Percentiles rank a stretch among this genome's conserved stretches.
These are phyloP conservation scores for Fusarium sp. DNA, from an alignment of 2,329 filamentous ascomycete genomes.

Conservation along the genomic window DNA sequence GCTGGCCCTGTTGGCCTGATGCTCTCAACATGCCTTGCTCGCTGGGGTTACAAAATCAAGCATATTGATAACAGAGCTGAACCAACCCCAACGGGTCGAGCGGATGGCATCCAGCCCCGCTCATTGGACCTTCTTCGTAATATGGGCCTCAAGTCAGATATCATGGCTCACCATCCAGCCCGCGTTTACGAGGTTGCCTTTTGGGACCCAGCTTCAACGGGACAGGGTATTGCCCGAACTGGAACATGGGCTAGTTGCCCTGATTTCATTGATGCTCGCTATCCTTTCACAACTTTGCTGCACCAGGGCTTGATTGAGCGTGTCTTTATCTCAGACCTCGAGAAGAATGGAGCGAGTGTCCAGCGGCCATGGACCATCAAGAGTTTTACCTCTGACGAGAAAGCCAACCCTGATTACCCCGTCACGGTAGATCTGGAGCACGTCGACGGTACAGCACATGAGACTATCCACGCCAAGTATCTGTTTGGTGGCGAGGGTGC, in stretches of 20 bases:
- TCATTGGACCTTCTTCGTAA: conserved; percentile 89
- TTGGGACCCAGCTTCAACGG: conserved; percentile 73
- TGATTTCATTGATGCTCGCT: conserved; percentile 80
- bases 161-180: conserved; percentile 89
- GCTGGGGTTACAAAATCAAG: conserved; percentile 96
- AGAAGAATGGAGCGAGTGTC: conserved; percentile 70
- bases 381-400: conserved; percentile 71
- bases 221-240: conserved; percentile 72
- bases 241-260: conserved; percentile 90
- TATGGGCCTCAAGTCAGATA: conserved; percentile 87
- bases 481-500: conserved; percentile 80
- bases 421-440: conserved; percentile 84
- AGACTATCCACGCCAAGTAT: conserved; percentile 78
- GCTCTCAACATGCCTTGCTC: conserved; percentile 86
- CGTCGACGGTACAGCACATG: conserved; percentile 76
- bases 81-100: conserved; percentile 86
- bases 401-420: conserved; percentile 74
- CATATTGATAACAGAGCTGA: conserved; percentile 92
- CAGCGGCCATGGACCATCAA: conserved; percentile 76
- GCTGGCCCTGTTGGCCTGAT: conserved; percentile 91
- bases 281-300: conserved; percentile 77
- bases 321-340: conserved; percentile 75
- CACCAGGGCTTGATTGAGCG: conserved; percentile 80
- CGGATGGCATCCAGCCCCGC: conserved; percentile 91
- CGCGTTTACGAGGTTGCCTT: conserved; percentile 85